Evolutionary conservation across 140 eudicot genomes (phyloP), one percentile per base, ranked within the genome.

Genomic region (Anethum foeniculum): DNA sequence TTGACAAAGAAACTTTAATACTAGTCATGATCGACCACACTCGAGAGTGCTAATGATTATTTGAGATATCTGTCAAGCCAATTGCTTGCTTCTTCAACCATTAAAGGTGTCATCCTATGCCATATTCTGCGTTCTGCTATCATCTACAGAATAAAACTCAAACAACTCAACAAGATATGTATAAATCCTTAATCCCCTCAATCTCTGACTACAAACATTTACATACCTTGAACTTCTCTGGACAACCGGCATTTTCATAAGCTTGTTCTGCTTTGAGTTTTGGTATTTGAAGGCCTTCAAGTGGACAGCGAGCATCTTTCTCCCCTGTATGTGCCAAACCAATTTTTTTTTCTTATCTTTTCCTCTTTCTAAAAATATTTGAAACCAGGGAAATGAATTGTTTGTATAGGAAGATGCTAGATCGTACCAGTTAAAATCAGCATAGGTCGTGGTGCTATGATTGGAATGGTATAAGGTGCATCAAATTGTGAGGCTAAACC

Each of bases 401-500:
- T 16, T 56, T 0, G 23, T 34, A 34, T 34, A 34, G 3, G 56
- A 49, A 49, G 56, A 49, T 49, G 23, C 58, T 48, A 1, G 7
- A 65, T 49, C 64, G 41, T 88, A 94, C 98, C 98, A 36, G 92
- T 89, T 72, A 94, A 77, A 56, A 94, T 83, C 74, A 89, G 78
- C 64, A 92, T 83, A 76, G 99, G 97, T 44, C 98, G 96, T 62
- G 97, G 97, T 62, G 97, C 88, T 77, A 94, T 90, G 52, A 86
- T 78, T 19, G 99, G 99, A 80, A 94, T 80, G 47, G 97, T 85
- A 84, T 89, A 84, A 52, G 90, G 91, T 71, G 97, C 82, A 83
- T 94, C 99, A 85, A 92, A 94, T 60, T 86, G 79, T 4, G 91
- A 81, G 36, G 92, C 92, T 80, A 94, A 82, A 52, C 99, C 97